phyloP scores from a whole-genome alignment of 768 basidiomycete species.

The Chalciporus chontae region DNA sequence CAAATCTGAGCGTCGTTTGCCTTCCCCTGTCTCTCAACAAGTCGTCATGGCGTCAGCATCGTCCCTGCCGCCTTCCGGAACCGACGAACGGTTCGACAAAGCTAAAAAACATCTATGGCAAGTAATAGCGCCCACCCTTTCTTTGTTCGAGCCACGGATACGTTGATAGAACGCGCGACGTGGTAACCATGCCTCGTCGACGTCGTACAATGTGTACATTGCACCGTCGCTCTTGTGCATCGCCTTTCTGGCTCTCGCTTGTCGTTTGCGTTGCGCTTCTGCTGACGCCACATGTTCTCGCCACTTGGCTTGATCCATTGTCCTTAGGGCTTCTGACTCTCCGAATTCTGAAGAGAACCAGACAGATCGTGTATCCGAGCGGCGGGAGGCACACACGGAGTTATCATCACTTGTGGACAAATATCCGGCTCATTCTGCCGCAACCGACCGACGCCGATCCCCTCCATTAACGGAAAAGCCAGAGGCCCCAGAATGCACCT shows the following conservation, averaged over 20 bases:
- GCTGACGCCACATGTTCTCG: constrained; percentile 32
- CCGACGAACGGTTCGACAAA: constrained; percentile 34
- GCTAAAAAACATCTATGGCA: constrained; percentile 35
- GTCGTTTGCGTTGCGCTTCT: constrained; percentile 18
- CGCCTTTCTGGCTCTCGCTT: constrained; percentile 19
- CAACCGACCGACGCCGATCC: constrained; percentile 18
- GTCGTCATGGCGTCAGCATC: constrained; percentile 24
- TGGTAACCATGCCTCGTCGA: constrained; percentile 10
- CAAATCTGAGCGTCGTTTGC: constrained; percentile 23
- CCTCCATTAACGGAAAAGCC: constrained; percentile 17
- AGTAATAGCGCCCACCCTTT: constrained; percentile 15
- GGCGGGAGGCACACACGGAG: constrained; percentile 12
- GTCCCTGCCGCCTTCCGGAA: constrained; percentile 13
- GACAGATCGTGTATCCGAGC: constrained; percentile 12
- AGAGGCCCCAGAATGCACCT: constrained; percentile 20
- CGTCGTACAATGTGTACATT: constrained; percentile 11
- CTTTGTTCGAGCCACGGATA: constrained; percentile 5
- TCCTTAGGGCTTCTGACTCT: constrained; percentile 31
- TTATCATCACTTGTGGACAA: constrained; percentile 18
- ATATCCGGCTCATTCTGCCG: constrained; percentile 17
- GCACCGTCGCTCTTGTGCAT: constrained; percentile 10
- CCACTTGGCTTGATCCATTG: constrained; percentile 19
- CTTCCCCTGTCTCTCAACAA: constrained; percentile 19
- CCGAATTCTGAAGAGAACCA: constrained; percentile 20
- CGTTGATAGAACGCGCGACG: constrained; percentile 9